Base-by-base conservation (phyloP, 176 grass and related monocot species). In the Tuctoria greenei region DNA sequence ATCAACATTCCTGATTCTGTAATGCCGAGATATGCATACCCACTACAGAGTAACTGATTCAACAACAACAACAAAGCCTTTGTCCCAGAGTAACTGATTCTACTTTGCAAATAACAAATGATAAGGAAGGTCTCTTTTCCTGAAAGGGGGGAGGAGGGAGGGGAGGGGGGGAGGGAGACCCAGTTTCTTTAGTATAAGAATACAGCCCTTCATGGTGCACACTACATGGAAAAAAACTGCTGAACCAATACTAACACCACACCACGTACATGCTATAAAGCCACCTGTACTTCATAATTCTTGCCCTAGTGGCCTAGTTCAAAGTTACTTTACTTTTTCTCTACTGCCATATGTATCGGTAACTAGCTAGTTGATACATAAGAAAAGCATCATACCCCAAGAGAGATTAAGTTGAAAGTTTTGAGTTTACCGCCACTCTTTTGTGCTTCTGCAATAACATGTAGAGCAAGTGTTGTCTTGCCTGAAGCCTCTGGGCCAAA, bases 401-500 rank as follows among this genome's bases (percentile, higher is more conserved):
- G 12, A 44, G 38, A 63, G 12, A 25, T 18, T 56, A 68, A 49
- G 28, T 28, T 51, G 6, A 62, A 73, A 68, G 42, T 74, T 57
- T 7, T 42, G 66, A 42, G 16, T 57, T 86, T 93, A 93, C 95
- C 95, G 24, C 95, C 95, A 66, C 28, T 78, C 78, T 93, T 97
- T 85, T 97, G 94, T 81, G 94, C 84, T 83, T 97, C 83, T 61
- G 91, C 94, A 28, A 97, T 93, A 68, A 97, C 91, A 63, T 97
- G 94, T 65, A 97, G 91, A 51, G 94, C 94, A 78, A 97, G 94
- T 31, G 94, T 97, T 28, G 94, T 97, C 75, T 97, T 97, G 13
- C 94, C 94, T 69, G 94, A 93, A 76, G 94, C 91, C 67, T 97
- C 94, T 75, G 94, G 94, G 6, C 94, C 94, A 85, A 86, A 97